A percentile compares a stretch with the other conserved stretches of the same genome.
Evolutionary conservation across 78 protist genomes (phyloP).

Genomic region (Corallochytrium limacisporum): DNA sequence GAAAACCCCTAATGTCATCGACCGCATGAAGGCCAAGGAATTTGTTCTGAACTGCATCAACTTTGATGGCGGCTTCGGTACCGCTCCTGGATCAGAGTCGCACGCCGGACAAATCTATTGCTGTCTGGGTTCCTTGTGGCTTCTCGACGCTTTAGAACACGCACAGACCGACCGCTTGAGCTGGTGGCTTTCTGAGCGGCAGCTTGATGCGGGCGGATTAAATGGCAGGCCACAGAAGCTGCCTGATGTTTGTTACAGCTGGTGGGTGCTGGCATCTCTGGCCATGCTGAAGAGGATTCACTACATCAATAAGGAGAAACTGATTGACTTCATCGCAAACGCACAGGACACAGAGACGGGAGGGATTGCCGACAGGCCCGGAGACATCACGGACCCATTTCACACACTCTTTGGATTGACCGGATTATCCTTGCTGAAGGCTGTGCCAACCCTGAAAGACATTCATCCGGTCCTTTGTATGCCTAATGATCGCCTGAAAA

Average conservation of each 20-base stretch:
- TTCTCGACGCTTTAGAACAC: not conserved
- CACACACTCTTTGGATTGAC: conserved; percentile 97
- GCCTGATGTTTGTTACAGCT: conserved; percentile 79
- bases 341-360: conserved; percentile 82
- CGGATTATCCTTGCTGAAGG: too few relatives aligned
- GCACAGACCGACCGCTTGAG: conserved; percentile 61
- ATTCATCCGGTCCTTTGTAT: too few relatives aligned
- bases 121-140: conserved; percentile 70
- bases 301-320: conserved; percentile 73
- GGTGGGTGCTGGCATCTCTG: conserved; percentile 97
- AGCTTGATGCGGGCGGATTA: conserved; percentile 92
- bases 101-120: conserved; percentile 97
- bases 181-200: conserved; percentile 98
- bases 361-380: conserved; percentile 94
- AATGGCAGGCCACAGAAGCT: conserved; percentile 98
- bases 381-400: conserved; percentile 88
- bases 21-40: conserved; percentile 41
- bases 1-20: conserved; percentile 35
- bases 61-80: conserved; percentile 96
- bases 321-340: conserved; percentile 60
- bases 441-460: too few relatives aligned
- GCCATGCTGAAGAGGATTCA: conserved; percentile 54
- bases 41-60: conserved; percentile 66
- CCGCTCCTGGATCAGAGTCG: conserved; percentile 88
- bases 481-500: too few relatives aligned